A percentile compares a stretch with the other conserved stretches of the same genome.
These are phyloP conservation scores for Sanghuangporus weigelae DNA, from an alignment of 1,284 basidiomycete species.

Conservation along the genomic window DNA sequence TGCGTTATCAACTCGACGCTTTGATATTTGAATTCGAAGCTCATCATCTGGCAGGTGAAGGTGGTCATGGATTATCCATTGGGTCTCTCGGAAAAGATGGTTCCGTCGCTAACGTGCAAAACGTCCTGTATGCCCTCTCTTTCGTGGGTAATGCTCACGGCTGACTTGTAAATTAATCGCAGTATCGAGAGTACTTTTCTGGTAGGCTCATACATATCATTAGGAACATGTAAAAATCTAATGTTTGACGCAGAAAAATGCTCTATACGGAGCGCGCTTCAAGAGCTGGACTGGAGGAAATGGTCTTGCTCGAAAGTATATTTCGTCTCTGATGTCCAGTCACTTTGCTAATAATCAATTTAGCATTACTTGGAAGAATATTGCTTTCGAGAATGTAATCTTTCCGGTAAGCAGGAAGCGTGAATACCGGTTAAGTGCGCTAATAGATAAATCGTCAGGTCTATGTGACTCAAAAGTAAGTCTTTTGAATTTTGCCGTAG, in stretches of 20 bases:
- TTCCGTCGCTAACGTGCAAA: conserved; percentile 46
- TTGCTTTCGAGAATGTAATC: conserved; percentile 44
- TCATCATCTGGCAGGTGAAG: conserved; percentile 29
- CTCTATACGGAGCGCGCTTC: conserved; percentile 57
- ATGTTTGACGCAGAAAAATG: conserved; percentile 34
- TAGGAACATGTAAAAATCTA: neutral
- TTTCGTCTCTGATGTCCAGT: neutral
- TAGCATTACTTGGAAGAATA: conserved; percentile 57
- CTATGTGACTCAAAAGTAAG: conserved; percentile 58
- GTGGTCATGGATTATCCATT: conserved; percentile 56
- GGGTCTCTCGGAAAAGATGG: conserved; percentile 53
- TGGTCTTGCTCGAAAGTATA: conserved; percentile 51
- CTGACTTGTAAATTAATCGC: neutral
- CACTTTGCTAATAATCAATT: neutral
- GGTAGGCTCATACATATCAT: conserved; percentile 27
- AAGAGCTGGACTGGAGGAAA: conserved; percentile 65
- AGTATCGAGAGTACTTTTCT: conserved; percentile 54
- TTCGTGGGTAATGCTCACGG: neutral
- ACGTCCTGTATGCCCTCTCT: conserved; percentile 40
- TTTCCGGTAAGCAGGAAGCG: conserved; percentile 41
- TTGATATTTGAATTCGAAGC: neutral
- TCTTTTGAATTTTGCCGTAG: neutral
- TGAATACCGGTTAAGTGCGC: neutral
- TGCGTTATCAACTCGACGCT: neutral
- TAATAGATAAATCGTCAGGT: conserved; percentile 32